Conservation (phyloP, 2,329 filamentous ascomycete genomes). For the Trichoderma sp. region DNA sequence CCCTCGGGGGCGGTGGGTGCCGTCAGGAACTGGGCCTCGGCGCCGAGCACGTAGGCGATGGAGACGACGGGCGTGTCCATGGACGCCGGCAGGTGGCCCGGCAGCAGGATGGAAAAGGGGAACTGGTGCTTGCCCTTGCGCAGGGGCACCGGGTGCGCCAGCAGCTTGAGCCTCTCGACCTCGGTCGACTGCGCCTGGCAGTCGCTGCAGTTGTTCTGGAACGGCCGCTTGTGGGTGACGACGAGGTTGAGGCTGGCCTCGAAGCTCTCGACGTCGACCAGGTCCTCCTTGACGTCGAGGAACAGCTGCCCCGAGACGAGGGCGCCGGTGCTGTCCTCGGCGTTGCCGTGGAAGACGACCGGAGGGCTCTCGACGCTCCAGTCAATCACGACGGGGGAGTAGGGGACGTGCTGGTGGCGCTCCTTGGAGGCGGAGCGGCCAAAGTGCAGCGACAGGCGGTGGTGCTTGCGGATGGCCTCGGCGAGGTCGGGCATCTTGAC, state of each 20-base stretch:
- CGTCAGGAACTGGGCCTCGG: slow-evolving; percentile 50
- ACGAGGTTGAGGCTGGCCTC: slow-evolving; percentile 71
- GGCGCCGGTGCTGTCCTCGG: slow-evolving; percentile 77
- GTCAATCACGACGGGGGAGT: slow-evolving; percentile 47
- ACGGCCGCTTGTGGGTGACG: slow-evolving; percentile 78
- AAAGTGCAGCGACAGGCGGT: slow-evolving; percentile 47
- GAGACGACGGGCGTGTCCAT: slow-evolving; percentile 72
- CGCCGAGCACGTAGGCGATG: slow-evolving; percentile 78
- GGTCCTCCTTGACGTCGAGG: slow-evolving; percentile 68
- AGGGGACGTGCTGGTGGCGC: slow-evolving; percentile 44
- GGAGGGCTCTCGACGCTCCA: slow-evolving; percentile 83
- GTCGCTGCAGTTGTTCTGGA: slow-evolving; percentile 74
- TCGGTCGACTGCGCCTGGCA: slow-evolving; percentile 73
- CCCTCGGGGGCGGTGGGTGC: slow-evolving; percentile 5
- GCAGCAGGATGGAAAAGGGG: slow-evolving; percentile 85
- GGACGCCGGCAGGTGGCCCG: slow-evolving; percentile 81
- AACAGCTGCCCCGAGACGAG: slow-evolving; percentile 82
- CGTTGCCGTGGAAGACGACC: slow-evolving; percentile 76
- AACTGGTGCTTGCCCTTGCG: slow-evolving; percentile 68
- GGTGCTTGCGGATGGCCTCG: slow-evolving; percentile 47
- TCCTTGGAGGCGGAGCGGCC: slow-evolving; percentile 41
- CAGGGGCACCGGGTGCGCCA: slow-evolving; percentile 58
- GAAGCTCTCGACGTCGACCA: slow-evolving; percentile 70
- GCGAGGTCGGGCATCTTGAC: slow-evolving; percentile 46
- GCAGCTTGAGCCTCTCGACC: slow-evolving; percentile 77